Percentiles rank a stretch among this genome's conserved stretches.
phyloP scores from a whole-genome alignment of 192 early-diverging fungal species.

The Backusella sp. region DNA sequence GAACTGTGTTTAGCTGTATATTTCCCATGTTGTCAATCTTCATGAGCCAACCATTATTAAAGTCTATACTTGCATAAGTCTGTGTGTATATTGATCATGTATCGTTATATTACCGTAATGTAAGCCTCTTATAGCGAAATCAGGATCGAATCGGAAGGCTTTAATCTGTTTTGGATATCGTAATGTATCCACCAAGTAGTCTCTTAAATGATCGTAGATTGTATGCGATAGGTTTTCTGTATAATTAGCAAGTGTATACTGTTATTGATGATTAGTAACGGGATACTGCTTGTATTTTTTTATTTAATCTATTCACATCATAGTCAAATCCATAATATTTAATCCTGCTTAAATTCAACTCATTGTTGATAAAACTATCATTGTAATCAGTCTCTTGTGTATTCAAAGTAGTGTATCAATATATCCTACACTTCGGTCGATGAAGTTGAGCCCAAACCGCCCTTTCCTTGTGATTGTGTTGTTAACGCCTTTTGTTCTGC shows the following conservation, averaged over 20 bases:
- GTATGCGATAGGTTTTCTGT: constrained; percentile 52
- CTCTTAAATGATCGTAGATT: constrained; percentile 58
- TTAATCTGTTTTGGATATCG: constrained; percentile 46
- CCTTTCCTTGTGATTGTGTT: not conserved
- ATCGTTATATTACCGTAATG: constrained; percentile 41
- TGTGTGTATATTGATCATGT: not conserved
- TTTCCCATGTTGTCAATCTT: constrained; percentile 63
- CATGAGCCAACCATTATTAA: constrained; percentile 56
- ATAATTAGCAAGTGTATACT: constrained; percentile 63
- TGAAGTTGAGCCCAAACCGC: constrained; percentile 17
- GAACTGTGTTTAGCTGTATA: constrained; percentile 53
- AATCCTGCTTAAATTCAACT: constrained; percentile 51
- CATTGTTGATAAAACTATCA: constrained; percentile 54
- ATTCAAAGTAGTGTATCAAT: not conserved
- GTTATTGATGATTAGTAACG: not conserved
- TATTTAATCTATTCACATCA: constrained; percentile 30
- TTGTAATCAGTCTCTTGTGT: not conserved
- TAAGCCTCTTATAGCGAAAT: constrained; percentile 61
- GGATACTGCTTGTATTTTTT: not conserved
- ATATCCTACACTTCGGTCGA: constrained; percentile 33
- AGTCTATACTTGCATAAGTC: constrained; percentile 29
- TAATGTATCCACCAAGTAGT: constrained; percentile 50
- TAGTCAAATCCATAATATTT: constrained; percentile 63
- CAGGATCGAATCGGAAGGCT: constrained; percentile 48
- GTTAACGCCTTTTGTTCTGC: not conserved